phyloP scores from a whole-genome alignment of 441 rosid genomes.

The Theobroma grandiflorum region DNA sequence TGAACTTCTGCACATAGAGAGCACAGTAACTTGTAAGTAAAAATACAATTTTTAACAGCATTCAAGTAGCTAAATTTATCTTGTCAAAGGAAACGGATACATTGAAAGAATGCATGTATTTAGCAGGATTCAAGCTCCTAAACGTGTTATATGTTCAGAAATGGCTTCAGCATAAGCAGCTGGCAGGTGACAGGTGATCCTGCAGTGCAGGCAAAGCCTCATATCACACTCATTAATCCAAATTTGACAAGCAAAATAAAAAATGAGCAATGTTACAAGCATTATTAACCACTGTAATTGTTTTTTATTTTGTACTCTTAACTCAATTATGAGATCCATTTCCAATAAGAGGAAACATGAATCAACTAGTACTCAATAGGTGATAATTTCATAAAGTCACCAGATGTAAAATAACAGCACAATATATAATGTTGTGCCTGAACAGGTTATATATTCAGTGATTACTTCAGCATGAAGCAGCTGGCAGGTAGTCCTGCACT shows the following conservation, averaged over 20 bases:
- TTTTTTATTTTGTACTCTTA: not conserved
- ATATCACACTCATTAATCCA: not conserved
- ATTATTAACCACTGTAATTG: not conserved
- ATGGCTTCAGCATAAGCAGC: not conserved
- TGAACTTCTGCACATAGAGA: constrained; percentile 61
- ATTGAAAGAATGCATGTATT: not conserved
- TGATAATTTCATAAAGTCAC: not conserved
- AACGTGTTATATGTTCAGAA: constrained; percentile 9
- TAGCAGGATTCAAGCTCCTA: constrained; percentile 8
- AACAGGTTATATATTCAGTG: not conserved
- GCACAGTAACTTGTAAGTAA: constrained; percentile 14
- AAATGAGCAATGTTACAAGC: not conserved
- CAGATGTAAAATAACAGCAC: not conserved
- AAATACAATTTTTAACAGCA: not conserved
- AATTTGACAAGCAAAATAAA: not conserved
- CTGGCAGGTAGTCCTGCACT: not conserved
- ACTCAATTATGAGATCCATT: not conserved
- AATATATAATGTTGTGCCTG: not conserved
- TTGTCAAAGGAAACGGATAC: not conserved
- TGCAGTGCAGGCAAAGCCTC: constrained; percentile 1
- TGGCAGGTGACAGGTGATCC: not conserved
- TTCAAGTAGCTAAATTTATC: constrained; percentile 5
- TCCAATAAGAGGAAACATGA: not conserved
- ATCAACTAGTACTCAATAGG: not conserved
- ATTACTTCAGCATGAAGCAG: not conserved